Conservation (phyloP, 2,329 filamentous ascomycete genomes). For the Diaporthe citri region DNA sequence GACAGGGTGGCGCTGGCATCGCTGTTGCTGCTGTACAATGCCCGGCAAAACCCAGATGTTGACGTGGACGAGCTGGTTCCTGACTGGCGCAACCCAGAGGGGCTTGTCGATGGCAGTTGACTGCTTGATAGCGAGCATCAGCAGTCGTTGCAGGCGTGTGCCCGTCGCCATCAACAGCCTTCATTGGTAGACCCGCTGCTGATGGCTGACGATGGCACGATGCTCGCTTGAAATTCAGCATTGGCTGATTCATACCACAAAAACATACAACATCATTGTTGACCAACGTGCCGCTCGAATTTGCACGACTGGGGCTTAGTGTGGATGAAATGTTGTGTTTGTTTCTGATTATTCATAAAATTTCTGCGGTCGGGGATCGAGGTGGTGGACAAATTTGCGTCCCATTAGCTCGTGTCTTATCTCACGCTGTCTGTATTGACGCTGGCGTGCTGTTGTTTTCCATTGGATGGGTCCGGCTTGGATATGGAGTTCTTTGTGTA, state of each 20-base stretch:
- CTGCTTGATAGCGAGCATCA: not conserved
- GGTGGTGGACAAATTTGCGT: not conserved
- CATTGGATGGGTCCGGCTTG: not conserved
- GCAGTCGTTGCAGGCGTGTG: not conserved
- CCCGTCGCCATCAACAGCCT: not conserved
- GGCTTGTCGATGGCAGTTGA: not conserved
- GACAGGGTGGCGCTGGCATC: constrained; percentile 8
- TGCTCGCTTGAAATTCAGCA: not conserved
- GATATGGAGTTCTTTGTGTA: not conserved
- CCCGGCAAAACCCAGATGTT: constrained; percentile 4
- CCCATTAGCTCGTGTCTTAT: too few species aligned
- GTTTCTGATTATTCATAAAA: too few species aligned
- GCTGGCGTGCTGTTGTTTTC: not conserved
- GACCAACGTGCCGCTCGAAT: not conserved
- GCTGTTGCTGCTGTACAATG: not conserved
- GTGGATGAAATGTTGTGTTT: not conserved
- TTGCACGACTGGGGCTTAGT: not conserved
- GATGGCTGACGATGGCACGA: not conserved
- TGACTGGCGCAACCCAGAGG: constrained; percentile 10
- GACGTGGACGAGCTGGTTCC: constrained; percentile 12
- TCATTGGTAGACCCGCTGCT: not conserved
- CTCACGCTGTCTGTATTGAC: not conserved
- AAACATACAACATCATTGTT: not conserved
- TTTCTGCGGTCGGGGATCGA: not conserved
- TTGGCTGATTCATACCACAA: not conserved